Conservation (phyloP, 345 rosid species). For the Microcos paniculata region DNA sequence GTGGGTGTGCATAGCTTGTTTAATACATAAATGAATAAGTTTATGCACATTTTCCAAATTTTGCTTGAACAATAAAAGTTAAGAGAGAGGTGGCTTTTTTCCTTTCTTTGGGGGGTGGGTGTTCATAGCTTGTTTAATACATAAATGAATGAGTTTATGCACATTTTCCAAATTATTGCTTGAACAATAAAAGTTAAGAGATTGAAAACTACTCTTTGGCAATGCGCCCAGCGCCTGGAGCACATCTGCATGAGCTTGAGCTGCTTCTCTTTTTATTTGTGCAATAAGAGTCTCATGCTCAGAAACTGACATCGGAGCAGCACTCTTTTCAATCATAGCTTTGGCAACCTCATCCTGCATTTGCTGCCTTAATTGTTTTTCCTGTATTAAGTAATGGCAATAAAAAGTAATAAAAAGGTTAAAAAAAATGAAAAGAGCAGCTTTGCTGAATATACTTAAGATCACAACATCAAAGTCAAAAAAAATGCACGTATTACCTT, state of each 20-base stretch:
- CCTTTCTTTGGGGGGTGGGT: no score
- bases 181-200: conserved; percentile 5
- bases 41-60: no score
- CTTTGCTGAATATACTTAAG: not conserved
- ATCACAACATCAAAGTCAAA: conserved; percentile 1
- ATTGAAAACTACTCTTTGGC: conserved; percentile 40
- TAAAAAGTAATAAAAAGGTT: not conserved
- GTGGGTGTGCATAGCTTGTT: not conserved
- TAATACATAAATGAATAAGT: not conserved
- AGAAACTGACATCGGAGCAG: conserved; percentile 43
- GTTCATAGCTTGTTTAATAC: no score
- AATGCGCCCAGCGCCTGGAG: conserved; percentile 33
- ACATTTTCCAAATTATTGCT: not conserved
- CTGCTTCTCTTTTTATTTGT: conserved; percentile 47
- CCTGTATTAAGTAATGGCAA: conserved; percentile 36
- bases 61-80: no score
- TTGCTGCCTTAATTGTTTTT: conserved; percentile 54
- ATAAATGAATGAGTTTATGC: not conserved
- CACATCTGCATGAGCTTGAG: conserved; percentile 53
- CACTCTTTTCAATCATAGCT: conserved; percentile 45
- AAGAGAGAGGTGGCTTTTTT: no score
- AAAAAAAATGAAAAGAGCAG: not conserved
- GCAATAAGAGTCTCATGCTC: conserved; percentile 48
- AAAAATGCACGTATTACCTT: conserved; percentile 43
- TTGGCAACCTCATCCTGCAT: conserved; percentile 56